Evolutionary conservation across 176 grass and related monocot genomes (phyloP), one percentile per base, ranked within the genome.

Genomic region (Cenchrus purpureus): DNA sequence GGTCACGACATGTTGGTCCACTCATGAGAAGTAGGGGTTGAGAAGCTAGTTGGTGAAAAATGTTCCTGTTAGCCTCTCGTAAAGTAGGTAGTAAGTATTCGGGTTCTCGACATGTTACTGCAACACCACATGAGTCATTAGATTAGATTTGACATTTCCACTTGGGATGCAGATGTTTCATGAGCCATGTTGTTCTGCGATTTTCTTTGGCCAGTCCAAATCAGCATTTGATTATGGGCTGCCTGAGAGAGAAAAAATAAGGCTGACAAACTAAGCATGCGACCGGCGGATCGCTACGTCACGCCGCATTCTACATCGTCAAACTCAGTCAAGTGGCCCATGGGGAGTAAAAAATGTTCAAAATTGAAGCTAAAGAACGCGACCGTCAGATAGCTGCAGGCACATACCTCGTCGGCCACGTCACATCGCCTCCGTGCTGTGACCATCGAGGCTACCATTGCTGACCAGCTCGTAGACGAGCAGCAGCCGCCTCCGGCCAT

Each of bases 391-490:
- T 7, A 73, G 6, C 20, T 17, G 49, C 44, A 42, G 14, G 42
- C 76, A 49, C 87, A 55, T 79, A 88, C 86, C 86, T 89, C 12
- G 76, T 54, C 48, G 76, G 51, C 92, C 92, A 94, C 13, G 48
- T 51, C 10, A 28, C 29, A 65, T 53, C 42, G 63, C 83, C 12
- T 87, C 20, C 0, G 59, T 68, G 80, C 22, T 49, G 78, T 89
- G 65, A 1, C 52, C 74, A 32, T 92, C 90, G 13, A 94, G 82
- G 61, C 87, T 92, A 51, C 92, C 87, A 10, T 89, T 89, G 74
- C 54, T 85, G 65, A 91, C 83, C 12, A 91, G 40, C 79, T 91
- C 90, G 58, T 91, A 91, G 78, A 91, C 90, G 3, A 88, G 86
- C 64, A 88, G 51, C 64, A 91, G 70, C 0, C 84, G 54, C 2